Evolutionary conservation across 2,329 filamentous ascomycete species (phyloP).

Genomic region (Diaporthe sp.): DNA sequence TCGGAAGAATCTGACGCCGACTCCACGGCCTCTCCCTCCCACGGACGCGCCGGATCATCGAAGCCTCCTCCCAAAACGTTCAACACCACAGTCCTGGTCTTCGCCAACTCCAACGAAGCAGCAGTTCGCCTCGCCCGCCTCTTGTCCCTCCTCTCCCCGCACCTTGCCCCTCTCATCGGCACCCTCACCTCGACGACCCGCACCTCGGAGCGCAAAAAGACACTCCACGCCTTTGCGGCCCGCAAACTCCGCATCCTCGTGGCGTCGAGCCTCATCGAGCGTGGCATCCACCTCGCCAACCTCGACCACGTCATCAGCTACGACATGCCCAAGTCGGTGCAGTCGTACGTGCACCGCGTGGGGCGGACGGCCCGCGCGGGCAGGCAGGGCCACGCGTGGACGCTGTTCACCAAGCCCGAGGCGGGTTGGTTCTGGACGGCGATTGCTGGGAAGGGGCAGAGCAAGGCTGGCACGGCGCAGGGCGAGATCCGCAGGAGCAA

Average conservation of each 20-base stretch:
- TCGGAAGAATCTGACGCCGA: conserved; percentile 44
- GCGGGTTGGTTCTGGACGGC: conserved; percentile 93
- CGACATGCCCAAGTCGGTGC: conserved; percentile 85
- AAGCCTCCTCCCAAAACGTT: conserved; percentile 40
- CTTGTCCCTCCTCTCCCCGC: conserved; percentile 74
- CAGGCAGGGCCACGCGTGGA: conserved; percentile 83
- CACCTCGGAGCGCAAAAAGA: conserved; percentile 76
- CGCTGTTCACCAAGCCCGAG: conserved; percentile 84
- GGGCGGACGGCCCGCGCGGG: conserved; percentile 91
- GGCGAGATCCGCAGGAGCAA: conserved; percentile 52
- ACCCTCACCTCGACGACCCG: conserved; percentile 84
- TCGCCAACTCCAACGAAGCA: conserved; percentile 90
- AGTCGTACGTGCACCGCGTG: conserved; percentile 90
- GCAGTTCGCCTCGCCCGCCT: conserved; percentile 89
- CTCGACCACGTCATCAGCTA: conserved; percentile 94
- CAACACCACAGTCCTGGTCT: conserved; percentile 75
- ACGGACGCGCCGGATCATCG: neutral
- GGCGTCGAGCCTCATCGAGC: conserved; percentile 92
- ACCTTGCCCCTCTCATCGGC: conserved; percentile 68
- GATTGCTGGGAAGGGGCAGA: conserved; percentile 69
- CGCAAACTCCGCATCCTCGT: conserved; percentile 80
- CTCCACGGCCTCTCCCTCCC: conserved; percentile 28
- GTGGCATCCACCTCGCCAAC: conserved; percentile 85
- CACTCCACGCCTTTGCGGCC: conserved; percentile 74
- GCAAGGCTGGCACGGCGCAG: conserved; percentile 53